A percentile compares a stretch with the other conserved stretches of the same genome.
Evolutionary conservation across 331 rosid genomes (phyloP).

Genomic region (Saraca asoca): DNA sequence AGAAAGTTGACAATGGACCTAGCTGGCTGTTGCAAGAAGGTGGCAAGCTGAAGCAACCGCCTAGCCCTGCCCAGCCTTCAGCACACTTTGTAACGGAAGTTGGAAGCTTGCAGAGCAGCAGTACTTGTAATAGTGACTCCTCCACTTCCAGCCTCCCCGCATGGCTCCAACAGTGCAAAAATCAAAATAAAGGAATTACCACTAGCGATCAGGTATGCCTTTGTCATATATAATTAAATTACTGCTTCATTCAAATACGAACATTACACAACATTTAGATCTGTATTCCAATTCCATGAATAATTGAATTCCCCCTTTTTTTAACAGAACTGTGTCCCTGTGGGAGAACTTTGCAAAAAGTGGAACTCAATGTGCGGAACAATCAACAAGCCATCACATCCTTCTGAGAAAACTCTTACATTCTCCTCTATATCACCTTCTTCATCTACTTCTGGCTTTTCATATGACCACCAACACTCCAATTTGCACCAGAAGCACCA

Average conservation of each 20-base stretch:
- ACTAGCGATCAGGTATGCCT: conserved; percentile 62
- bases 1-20: conserved; percentile 51
- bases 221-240: too few species aligned
- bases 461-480: conserved; percentile 58
- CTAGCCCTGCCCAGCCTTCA: conserved; percentile 56
- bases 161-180: conserved; percentile 96
- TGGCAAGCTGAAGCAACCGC: conserved; percentile 42
- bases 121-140: conserved; percentile 55
- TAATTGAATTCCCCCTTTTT: conserved; percentile 42
- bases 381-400: conserved; percentile 55
- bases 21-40: conserved; percentile 48
- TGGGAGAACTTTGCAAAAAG: conserved; percentile 70
- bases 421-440: conserved; percentile 67
- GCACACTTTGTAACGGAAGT: conserved; percentile 58
- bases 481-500: conserved; percentile 36
- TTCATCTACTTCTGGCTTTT: conserved; percentile 72
- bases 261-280: neutral
- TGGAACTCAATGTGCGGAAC: conserved; percentile 73
- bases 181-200: conserved; percentile 50
- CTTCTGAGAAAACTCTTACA: conserved; percentile 58
- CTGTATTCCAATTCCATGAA: neutral
- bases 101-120: conserved; percentile 54
- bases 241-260: too few species aligned
- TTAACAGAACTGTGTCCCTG: conserved; percentile 59
- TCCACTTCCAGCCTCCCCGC: conserved; percentile 83